These are phyloP conservation scores for Trichoderma orchidacearum DNA, from an alignment of 495 filamentous ascomycete species.

Conservation along the genomic window DNA sequence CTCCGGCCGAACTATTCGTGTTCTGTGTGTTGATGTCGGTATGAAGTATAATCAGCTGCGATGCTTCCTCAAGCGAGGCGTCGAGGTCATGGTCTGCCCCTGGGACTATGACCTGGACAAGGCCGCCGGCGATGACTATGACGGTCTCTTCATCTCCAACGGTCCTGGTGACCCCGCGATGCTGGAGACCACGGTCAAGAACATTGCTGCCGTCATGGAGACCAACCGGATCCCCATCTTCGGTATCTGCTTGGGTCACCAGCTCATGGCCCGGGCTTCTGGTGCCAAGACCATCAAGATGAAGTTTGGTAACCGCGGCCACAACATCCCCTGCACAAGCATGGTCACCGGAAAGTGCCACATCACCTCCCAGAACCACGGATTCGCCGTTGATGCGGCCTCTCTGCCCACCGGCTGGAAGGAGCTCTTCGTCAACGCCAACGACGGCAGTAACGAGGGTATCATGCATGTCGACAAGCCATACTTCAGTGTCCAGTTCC, in stretches of 20 bases:
- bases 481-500: slow-evolving; percentile 98
- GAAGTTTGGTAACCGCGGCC: slow-evolving; percentile 97
- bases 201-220: slow-evolving; percentile 56
- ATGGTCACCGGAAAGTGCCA: slow-evolving; percentile 89
- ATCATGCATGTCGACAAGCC: slow-evolving; percentile 75
- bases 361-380: slow-evolving; percentile 97
- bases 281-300: slow-evolving; percentile 85
- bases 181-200: slow-evolving; percentile 58
- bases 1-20: slow-evolving; percentile 69
- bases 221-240: slow-evolving; percentile 78
- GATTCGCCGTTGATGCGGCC: slow-evolving; percentile 75
- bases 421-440: slow-evolving; percentile 94
- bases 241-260: slow-evolving; percentile 93
- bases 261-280: slow-evolving; percentile 80
- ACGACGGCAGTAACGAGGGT: slow-evolving; percentile 95
- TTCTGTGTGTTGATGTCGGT: slow-evolving; percentile 89
- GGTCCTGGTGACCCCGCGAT: slow-evolving; percentile 90
- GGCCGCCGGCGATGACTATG: slow-evolving; percentile 66
- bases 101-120: slow-evolving; percentile 86
- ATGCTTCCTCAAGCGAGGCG: slow-evolving; percentile 79
- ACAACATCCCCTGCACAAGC: slow-evolving; percentile 97
- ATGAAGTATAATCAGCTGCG: slow-evolving; percentile 95
- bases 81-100: slow-evolving; percentile 87
- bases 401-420: slow-evolving; percentile 69
- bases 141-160: slow-evolving; percentile 95